A percentile compares a stretch with the other conserved stretches of the same genome.
phyloP scores from a whole-genome alignment of 257 asterid species.

The Solanum tarijense region DNA sequence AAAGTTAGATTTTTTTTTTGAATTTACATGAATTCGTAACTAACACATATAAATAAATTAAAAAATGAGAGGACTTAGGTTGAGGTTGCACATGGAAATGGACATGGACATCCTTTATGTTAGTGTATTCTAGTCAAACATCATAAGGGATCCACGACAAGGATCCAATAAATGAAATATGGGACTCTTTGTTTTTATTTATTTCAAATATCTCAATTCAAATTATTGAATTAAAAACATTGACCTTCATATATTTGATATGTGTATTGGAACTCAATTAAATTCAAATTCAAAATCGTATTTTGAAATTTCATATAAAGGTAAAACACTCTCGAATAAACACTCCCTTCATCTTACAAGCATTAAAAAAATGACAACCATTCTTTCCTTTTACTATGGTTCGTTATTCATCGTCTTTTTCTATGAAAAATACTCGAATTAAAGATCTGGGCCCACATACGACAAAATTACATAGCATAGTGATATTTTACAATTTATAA shows the following conservation, averaged over 20 bases:
- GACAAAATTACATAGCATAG: not conserved
- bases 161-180: not conserved
- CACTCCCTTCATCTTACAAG: not conserved
- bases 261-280: accelerated
- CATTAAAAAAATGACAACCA: not conserved
- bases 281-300: not conserved
- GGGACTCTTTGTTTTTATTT: not conserved
- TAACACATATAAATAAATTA: not conserved
- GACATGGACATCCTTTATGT: not conserved
- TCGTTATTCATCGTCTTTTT: not conserved
- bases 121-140: not conserved
- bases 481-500: not conserved
- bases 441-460: not conserved
- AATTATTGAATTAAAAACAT: not conserved
- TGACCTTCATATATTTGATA: not conserved
- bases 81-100: not conserved
- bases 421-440: not conserved
- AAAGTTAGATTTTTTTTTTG: not conserved
- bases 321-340: not conserved
- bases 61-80: not conserved
- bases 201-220: not conserved
- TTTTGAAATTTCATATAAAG: not conserved
- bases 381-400: not conserved
- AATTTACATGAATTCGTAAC: not conserved
- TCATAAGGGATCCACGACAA: not conserved